Evolutionary conservation across 768 basidiomycete genomes (phyloP).

Genomic region (Leccinum barrowsii): DNA sequence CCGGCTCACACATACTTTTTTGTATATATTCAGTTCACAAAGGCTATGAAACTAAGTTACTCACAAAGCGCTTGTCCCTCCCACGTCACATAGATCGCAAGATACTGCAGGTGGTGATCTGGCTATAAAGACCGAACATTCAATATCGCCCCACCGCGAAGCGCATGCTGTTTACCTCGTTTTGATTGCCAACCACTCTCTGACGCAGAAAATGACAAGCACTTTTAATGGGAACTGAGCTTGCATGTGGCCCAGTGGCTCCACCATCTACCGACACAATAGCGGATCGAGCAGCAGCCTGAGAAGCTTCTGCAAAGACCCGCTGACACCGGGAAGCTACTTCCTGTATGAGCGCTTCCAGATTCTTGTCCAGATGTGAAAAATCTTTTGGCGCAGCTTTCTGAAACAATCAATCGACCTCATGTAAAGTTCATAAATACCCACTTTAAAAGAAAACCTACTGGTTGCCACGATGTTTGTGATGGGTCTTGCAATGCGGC

Average conservation of each 20-base stretch:
- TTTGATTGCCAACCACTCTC: slow-evolving; percentile 44
- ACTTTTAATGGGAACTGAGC: slow-evolving; percentile 28
- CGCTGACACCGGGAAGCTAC: slow-evolving; percentile 56
- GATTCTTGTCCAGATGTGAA: slow-evolving; percentile 61
- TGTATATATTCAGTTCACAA: slow-evolving; percentile 32
- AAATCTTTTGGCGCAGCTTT: slow-evolving; percentile 47
- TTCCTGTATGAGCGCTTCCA: slow-evolving; percentile 61
- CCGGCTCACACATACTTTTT: slow-evolving; percentile 55
- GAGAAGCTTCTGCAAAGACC: slow-evolving; percentile 60
- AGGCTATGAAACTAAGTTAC: slow-evolving; percentile 31
- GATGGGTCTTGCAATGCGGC: slow-evolving; percentile 45
- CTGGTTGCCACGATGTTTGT: slow-evolving; percentile 49
- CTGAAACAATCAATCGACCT: slow-evolving; percentile 38
- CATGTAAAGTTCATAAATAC: slow-evolving; percentile 21
- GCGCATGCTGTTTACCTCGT: slow-evolving; percentile 45
- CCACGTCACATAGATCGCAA: slow-evolving; percentile 44
- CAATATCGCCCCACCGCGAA: slow-evolving; percentile 24
- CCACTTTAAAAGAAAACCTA: slow-evolving; percentile 37
- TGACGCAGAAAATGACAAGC: slow-evolving; percentile 46
- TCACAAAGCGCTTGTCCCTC: slow-evolving; percentile 44
- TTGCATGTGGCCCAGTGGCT: slow-evolving; percentile 30
- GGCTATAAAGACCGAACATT: slow-evolving; percentile 34
- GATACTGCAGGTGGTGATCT: slow-evolving; percentile 48
- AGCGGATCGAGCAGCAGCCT: slow-evolving; percentile 62
- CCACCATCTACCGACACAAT: slow-evolving; percentile 33